Base-by-base conservation (phyloP, 139 green algal genomes). In the Picochlorum sp. region DNA sequence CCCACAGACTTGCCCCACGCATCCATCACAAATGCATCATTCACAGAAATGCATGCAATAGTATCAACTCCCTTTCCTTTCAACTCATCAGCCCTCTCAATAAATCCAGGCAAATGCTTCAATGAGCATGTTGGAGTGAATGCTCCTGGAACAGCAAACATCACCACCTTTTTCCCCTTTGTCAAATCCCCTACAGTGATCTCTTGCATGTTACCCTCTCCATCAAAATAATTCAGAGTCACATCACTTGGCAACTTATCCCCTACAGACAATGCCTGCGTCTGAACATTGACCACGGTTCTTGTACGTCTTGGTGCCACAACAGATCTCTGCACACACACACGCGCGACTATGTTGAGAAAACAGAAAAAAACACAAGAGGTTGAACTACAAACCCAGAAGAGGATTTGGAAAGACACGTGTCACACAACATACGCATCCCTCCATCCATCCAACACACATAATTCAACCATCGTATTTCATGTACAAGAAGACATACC, bases 1-100 rank as follows among this genome's bases (percentile, higher is more conserved):
- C 79, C 84, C n/a, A 81, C 66, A n/a, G 61, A 73, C 78, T 98
- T 95, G 69, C 85, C 89, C 92, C 92, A 98, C 2, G 92, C 92
- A 24, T 91, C 80, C 87, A 95, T 92, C 10, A 98, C 92, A 72
- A 98, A 98, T 3, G 92, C 84, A 71, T 98, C 92, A 60, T 98
- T 98, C 4, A 98, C 94, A 15, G 81, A 82, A 14, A 99, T 74
- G 74, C 94, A 99, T 6, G 80, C 88, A 57, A 99, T 93, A 18
- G 80, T 88, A 75, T 97, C 88, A 23, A 97, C 84, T 20, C 94
- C 94, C 69, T 90, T 92, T 8, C 64, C 63, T 47, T 91, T 93
- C 45, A 99, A 75, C 65, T 98, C 85, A 34, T 96, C 92, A 11
- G 88, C 88, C 54, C 90, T 89, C 30, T 96, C 83, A 34, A 96